Evolutionary conservation across 345 rosid species (phyloP), one percentile per base, ranked within the genome.

Genomic region (Populus ilicifolia): DNA sequence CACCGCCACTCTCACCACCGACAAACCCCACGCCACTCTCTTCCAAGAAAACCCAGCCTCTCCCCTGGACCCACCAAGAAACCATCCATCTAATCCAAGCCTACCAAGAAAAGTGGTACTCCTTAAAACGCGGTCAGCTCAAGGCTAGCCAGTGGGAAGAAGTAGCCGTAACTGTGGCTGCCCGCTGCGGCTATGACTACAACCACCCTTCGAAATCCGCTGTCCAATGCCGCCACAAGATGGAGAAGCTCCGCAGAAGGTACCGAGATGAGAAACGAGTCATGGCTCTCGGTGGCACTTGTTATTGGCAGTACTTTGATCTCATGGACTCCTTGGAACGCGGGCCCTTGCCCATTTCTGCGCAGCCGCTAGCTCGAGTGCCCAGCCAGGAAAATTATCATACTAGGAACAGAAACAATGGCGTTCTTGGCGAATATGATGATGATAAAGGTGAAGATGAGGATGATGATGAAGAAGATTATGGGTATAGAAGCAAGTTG

Each of bases 191-290:
- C 84, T 86, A 83, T 80, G 87, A 87, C 63, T 69, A 76, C 83
- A 59, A 77, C 52, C 86, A 82, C 21, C 71, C 84, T 33, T 69
- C 81, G 0, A 87, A 90, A 75, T 77, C 97, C 71, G 65, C 91
- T 59, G 77, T 87, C 63, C 95, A 92, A 86, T 93, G 93, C 83
- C 87, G 93, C 64, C 97, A 89, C 87, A 88, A 92, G 91, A 93
- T 93, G 86, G 95, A 93, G 88, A 93, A 92, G 88, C 86, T 93
- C 80, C 92, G 95, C 41, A 84, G 88, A 54, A 88, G 92, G 61
- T 87, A 85, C 87, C 86, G 92, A 77, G 69, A 90, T 1, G 94
- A 90, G 83, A 81, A 79, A 39, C 88, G 89, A 44, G 85, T 85
- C 65, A 35, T 79, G 56, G 78, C 82, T 11, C 13, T 46, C 21